A percentile compares a stretch with the other conserved stretches of the same genome.
phyloP scores from a whole-genome alignment of 1,139 yeast species.

The Yamadazyma friedrichii region DNA sequence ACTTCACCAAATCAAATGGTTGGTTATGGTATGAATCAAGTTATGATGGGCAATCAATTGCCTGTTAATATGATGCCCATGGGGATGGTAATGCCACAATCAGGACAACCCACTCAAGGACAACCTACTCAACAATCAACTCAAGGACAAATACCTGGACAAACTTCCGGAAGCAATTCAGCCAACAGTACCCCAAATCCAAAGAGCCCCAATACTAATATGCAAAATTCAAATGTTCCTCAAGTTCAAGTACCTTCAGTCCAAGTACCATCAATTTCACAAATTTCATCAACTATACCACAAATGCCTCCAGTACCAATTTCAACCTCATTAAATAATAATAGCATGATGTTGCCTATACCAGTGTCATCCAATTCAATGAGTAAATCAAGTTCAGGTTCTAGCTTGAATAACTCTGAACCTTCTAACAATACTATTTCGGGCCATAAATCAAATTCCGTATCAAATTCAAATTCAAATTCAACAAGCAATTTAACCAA shows the following conservation, averaged over 20 bases:
- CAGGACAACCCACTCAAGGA: constrained; percentile 9
- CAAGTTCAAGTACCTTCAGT: background rate
- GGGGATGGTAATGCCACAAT: background rate
- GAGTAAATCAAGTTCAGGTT: background rate
- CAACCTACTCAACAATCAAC: constrained; percentile 8
- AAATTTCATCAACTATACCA: background rate
- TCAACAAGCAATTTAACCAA: background rate
- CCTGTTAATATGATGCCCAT: constrained; percentile 3
- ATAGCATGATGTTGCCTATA: no score
- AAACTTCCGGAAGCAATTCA: background rate
- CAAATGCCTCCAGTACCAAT: no score
- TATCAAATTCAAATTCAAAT: background rate
- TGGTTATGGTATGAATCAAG: constrained; percentile 1
- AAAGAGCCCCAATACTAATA: constrained; percentile 5
- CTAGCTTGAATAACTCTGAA: no score
- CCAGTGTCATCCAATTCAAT: background rate
- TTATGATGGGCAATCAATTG: constrained; percentile 1
- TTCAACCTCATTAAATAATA: no score
- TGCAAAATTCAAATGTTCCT: constrained; percentile 2
- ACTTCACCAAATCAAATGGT: background rate
- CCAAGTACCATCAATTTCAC: background rate
- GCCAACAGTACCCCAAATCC: background rate
- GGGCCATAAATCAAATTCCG: background rate
- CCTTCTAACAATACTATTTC: no score
- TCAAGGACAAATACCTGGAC: background rate